Conservation (phyloP, 1,284 basidiomycete genomes). For the Mixia osmundae region DNA sequence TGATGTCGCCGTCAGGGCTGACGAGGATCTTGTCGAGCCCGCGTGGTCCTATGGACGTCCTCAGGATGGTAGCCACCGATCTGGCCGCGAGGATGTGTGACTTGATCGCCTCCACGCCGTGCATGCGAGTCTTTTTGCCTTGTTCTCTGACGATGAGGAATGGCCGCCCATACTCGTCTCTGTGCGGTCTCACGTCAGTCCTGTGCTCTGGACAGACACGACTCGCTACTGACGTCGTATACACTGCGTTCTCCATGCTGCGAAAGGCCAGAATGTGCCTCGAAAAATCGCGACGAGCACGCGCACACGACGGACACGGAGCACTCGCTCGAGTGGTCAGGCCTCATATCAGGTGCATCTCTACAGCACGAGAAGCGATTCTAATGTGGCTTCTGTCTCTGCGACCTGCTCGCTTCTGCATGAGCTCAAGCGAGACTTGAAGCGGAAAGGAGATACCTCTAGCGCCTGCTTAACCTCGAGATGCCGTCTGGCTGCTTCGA, state of each 20-base stretch:
- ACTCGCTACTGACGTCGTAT: too few relatives aligned
- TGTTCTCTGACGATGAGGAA: conserved; percentile 86
- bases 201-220: too few relatives aligned
- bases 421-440: conserved; percentile 1
- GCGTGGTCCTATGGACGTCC: conserved; percentile 81
- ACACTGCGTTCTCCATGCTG: too few relatives aligned
- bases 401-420: too few relatives aligned
- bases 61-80: conserved; percentile 81
- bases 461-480: conserved; percentile 84
- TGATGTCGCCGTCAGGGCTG: conserved; percentile 70
- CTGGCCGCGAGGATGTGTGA: conserved; percentile 82
- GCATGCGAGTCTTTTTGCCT: conserved; percentile 74
- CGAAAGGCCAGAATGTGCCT: too few relatives aligned
- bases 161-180: too few relatives aligned
- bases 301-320: too few relatives aligned
- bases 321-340: too few relatives aligned
- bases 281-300: too few relatives aligned
- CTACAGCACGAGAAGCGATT: conserved; percentile 29
- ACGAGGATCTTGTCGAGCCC: conserved; percentile 98
- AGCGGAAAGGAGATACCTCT: conserved; percentile 33
- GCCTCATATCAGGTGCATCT: too few relatives aligned
- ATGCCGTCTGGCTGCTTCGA: conserved; percentile 63
- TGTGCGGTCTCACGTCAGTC: too few relatives aligned
- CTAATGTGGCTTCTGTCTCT: conserved; percentile 49
- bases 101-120: conserved; percentile 95